These are phyloP conservation scores for Solanum acaule DNA, from an alignment of 257 asterid species.

Conservation along the genomic window DNA sequence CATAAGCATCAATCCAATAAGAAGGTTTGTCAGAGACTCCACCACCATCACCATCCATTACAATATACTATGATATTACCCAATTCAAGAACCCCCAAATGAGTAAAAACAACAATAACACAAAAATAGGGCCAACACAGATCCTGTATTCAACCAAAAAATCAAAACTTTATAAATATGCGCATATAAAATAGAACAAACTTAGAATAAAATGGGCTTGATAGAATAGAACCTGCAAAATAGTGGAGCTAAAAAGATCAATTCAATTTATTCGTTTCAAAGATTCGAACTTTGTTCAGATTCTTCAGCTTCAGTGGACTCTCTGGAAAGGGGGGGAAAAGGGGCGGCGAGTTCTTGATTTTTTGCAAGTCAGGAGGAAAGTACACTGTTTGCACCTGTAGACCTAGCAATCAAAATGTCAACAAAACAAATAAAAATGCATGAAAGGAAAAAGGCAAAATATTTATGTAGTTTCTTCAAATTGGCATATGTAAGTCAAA, in stretches of 20 bases:
- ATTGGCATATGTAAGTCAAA: not conserved
- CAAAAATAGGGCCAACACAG: not conserved
- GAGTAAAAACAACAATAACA: not conserved
- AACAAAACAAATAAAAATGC: not conserved
- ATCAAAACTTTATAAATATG: not conserved
- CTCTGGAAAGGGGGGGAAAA: not conserved
- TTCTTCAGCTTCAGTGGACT: not conserved
- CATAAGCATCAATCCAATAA: conserved; percentile 89
- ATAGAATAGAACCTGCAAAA: not conserved
- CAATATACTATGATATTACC: not conserved
- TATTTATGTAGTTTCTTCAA: not conserved
- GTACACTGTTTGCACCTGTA: not conserved
- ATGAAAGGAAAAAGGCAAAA: not conserved
- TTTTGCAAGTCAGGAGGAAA: not conserved
- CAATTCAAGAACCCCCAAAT: not conserved
- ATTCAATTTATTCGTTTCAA: not conserved
- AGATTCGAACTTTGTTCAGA: not conserved
- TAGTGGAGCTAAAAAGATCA: not conserved
- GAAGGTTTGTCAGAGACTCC: conserved; percentile 39
- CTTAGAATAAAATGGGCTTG: not conserved
- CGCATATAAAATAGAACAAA: not conserved
- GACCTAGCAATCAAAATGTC: not conserved
- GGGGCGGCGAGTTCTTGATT: not conserved
- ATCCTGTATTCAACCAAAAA: not conserved
- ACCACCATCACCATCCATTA: conserved; percentile 57